Percentiles rank a stretch among this genome's conserved stretches.
Evolutionary conservation across 441 rosid species (phyloP).

Genomic region (Hura crepitans): DNA sequence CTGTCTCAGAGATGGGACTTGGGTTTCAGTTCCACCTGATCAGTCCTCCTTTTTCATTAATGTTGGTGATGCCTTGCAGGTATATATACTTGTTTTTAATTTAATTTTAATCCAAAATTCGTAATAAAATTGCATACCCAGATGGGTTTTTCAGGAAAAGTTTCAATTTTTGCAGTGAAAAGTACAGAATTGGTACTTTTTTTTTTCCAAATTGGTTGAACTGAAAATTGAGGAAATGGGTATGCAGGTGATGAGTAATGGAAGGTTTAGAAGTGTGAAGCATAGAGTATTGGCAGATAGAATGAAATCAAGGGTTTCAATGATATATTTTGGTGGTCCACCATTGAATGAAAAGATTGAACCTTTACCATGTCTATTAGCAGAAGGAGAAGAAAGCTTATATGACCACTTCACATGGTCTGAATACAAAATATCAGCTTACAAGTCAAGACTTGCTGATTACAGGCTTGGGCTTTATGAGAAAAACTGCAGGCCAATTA

Average conservation of each 20-base stretch:
- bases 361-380: conserved; percentile 46
- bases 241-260: conserved; percentile 76
- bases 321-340: conserved; percentile 80
- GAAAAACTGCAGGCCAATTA: conserved; percentile 28
- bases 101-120: neutral
- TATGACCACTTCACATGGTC: conserved; percentile 73
- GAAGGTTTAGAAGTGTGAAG: conserved; percentile 71
- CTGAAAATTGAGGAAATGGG: neutral
- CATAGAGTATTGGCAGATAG: conserved; percentile 71
- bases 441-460: conserved; percentile 57
- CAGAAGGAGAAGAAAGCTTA: conserved; percentile 38
- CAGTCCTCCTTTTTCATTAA: conserved; percentile 62
- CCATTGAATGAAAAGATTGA: conserved; percentile 49
- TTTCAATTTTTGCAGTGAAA: neutral
- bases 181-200: neutral
- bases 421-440: conserved; percentile 64
- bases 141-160: neutral
- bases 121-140: too few relatives aligned
- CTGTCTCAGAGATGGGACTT: conserved; percentile 59
- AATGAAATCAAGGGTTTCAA: conserved; percentile 59
- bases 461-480: conserved; percentile 61
- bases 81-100: conserved; percentile 15
- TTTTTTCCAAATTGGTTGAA: neutral
- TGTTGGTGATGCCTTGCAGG: conserved; percentile 86
- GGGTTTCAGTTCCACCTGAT: conserved; percentile 86